phyloP scores from a whole-genome alignment of 2,329 filamentous ascomycete genomes.

The Macrophomina phaseolina region DNA sequence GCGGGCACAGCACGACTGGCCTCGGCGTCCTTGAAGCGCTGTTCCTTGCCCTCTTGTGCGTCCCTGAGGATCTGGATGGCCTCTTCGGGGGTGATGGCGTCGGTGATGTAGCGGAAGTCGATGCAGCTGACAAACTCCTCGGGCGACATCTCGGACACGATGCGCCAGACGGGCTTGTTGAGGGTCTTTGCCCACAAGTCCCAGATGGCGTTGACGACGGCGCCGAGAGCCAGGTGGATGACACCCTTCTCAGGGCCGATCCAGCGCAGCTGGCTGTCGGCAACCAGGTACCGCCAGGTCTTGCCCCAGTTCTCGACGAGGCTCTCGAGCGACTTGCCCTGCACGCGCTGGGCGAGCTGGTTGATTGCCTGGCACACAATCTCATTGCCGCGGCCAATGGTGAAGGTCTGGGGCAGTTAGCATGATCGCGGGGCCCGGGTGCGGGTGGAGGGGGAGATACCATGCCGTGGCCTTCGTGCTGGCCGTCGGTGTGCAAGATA shows the following conservation, averaged over 20 bases:
- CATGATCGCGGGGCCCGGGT: background rate
- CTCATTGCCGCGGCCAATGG: conserved; percentile 88
- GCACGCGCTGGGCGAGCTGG: conserved; percentile 76
- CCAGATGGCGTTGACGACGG: conserved; percentile 91
- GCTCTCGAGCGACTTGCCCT: conserved; percentile 73
- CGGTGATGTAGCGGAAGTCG: conserved; percentile 93
- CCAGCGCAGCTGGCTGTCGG: conserved; percentile 89
- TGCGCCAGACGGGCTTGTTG: conserved; percentile 86
- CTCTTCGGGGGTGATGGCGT: conserved; percentile 87
- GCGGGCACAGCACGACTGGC: conserved; percentile 79
- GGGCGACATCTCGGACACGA: conserved; percentile 87
- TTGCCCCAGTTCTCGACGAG: conserved; percentile 82
- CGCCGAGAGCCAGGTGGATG: conserved; percentile 87
- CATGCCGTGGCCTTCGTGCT: conserved; percentile 78
- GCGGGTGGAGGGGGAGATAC: conserved; percentile 46
- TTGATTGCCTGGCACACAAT: conserved; percentile 86
- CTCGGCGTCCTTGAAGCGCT: conserved; percentile 75
- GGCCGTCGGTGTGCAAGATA: conserved; percentile 80
- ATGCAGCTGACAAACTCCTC: conserved; percentile 87
- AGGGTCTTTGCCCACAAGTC: conserved; percentile 92
- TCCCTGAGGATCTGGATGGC: conserved; percentile 73
- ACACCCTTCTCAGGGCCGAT: conserved; percentile 94
- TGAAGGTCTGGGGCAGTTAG: conserved; percentile 64
- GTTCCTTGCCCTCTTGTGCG: conserved; percentile 69
- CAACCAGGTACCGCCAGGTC: conserved; percentile 91